These are phyloP conservation scores for Solanum dulcamara DNA, from an alignment of 257 asterid species.

Conservation along the genomic window DNA sequence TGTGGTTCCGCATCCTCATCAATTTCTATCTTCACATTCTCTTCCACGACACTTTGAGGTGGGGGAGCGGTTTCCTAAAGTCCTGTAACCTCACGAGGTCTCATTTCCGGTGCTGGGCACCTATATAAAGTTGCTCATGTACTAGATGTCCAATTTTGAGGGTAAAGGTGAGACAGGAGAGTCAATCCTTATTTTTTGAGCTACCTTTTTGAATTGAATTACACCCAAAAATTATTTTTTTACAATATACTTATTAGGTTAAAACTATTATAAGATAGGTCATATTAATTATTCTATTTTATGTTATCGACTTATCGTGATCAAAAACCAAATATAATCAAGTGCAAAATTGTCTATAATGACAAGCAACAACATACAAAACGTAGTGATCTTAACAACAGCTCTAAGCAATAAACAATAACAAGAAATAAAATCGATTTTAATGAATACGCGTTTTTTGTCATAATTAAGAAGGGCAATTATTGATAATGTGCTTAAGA, in stretches of 20 bases:
- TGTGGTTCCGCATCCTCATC: no score
- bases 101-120: no score
- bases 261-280: not conserved
- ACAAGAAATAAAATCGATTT: not conserved
- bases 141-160: not conserved
- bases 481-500: not conserved
- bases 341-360: not conserved
- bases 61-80: no score
- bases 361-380: not conserved
- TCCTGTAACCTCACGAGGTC: no score
- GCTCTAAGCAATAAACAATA: not conserved
- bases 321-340: not conserved
- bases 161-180: not conserved
- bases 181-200: not conserved
- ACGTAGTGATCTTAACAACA: not conserved
- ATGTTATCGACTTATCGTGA: not conserved
- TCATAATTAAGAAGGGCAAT: not conserved
- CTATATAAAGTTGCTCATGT: not conserved
- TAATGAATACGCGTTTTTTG: not conserved
- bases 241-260: not conserved
- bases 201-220: not conserved
- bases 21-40: no score
- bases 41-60: no score
- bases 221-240: fast-evolving
- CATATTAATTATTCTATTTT: not conserved